Evolutionary conservation across 208 protist genomes (phyloP), one percentile per base, ranked within the genome.

Genomic region (Leishmania turanica): DNA sequence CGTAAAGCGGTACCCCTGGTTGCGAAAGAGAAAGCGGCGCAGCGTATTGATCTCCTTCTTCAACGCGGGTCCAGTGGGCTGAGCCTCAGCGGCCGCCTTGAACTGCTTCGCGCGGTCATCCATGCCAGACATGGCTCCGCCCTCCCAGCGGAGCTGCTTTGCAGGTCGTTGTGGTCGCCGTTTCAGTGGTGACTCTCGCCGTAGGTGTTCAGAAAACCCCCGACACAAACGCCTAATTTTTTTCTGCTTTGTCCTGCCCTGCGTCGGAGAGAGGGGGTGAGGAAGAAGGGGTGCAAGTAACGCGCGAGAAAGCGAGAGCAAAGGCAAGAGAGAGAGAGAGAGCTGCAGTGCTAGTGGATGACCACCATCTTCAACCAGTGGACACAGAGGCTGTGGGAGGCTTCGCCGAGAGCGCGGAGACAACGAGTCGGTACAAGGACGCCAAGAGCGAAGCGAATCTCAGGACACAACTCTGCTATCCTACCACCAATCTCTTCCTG

Each of bases 1-100:
- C 1, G 88, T 89, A 27, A 91, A 92, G 47, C 89, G 84, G 40
- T 89, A 89, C 80, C 89, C 89, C 65, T 92, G 87, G 64, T 92
- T 93, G 31, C 88, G 81, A 37, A 88, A 91, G 27, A 93, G 82
- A 80, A 89, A 90, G 54, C 85, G 85, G 9, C 85, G 85, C 78
- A 89, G 81, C 1, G 79, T 90, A 68, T 62, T 75, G 34, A 93
- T 87, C 71, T 93, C 89, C 60, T 87, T 88, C 34, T 74, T 77
- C n/a, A 90, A 68, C 2, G 82, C 78, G 19, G 84, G 76, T 1
- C 86, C 89, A 15, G 78, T 85, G 1, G 77, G 81, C 24, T 86
- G 79, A 7, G 85, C 60, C 81, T 93, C 88, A 27, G 88, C 88
- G 0, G 79, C 77, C 1, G 73, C 73, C 70, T 89, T 90, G 75